Base-by-base conservation (phyloP, 2,329 filamentous ascomycete species). In the Botrytis deweyae region DNA sequence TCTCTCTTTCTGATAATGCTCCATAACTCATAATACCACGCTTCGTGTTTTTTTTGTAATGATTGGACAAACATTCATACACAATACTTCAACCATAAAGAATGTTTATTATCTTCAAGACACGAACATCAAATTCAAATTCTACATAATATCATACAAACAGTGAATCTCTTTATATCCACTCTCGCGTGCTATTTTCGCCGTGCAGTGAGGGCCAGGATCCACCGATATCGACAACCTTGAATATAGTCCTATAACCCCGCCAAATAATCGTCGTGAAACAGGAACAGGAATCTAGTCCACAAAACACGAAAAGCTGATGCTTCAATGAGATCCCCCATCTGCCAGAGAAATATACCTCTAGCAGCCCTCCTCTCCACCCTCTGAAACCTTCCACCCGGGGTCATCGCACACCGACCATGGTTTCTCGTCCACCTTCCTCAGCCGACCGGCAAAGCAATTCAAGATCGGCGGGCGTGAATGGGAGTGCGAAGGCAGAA, bases 381-480 rank as follows among this genome's bases (percentile, higher is more conserved):
- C 68, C 78, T 76, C 44, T 78, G 72, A 77, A 73, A 75, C 75
- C 75, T 58, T 58, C 52, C 72, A 67, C 74, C 66, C 66, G 63
- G 72, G 76, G 74, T 73, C 75, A 72, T 74, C 49, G 75, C 67
- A 68, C 72, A 71, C 72, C 76, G 76, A 80, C 76, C 76, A 82
- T 82, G 81, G 80, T 80, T 76, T 78, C 80, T 75, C 76, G 81
- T 75, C 74, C 78, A 74, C 78, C 80, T 29, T 76, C 77, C 40
- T 80, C 79, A 68, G 79, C 79, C 70, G 80, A 81, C 68, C 78
- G 79, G 72, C 79, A 80, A 70, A 78, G 80, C 70, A 87, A 87
- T 83, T 75, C 77, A 68, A 80, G 78, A 78, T 76, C 78, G 74
- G 78, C 78, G 72, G 74, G 73, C 69, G 75, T 72, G 22, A 78